Evolutionary conservation across 371 early-diverging fungal species (phyloP).

Genomic region (Mortierella sp.): DNA sequence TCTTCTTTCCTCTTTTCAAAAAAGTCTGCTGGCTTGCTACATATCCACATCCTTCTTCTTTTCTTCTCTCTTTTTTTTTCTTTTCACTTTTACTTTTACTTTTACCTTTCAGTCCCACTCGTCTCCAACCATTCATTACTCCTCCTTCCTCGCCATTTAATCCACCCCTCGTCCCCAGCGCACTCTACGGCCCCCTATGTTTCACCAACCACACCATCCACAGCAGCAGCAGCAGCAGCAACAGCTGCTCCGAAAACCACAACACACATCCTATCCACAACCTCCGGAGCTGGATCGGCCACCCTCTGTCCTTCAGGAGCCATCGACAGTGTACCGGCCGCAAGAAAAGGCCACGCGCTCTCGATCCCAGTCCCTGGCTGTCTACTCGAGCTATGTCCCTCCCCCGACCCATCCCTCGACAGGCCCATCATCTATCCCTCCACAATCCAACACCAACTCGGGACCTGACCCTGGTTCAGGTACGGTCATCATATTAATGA

Average conservation of each 20-base stretch:
- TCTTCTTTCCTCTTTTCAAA: no score
- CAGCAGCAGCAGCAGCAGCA: slow-evolving; percentile 6
- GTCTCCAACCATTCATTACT: background rate
- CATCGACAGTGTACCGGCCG: slow-evolving; percentile 13
- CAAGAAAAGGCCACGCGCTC: slow-evolving; percentile 17
- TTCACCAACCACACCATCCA: background rate
- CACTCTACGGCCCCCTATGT: background rate
- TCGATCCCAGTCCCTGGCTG: slow-evolving; percentile 41
- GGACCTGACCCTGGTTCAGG: background rate
- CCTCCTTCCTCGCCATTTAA: background rate
- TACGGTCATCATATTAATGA: background rate
- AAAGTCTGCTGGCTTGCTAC: no score
- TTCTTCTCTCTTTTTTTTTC: background rate
- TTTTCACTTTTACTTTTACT: background rate
- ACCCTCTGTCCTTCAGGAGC: slow-evolving; percentile 28
- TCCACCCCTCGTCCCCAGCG: background rate
- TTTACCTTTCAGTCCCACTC: background rate
- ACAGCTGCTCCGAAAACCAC: no score
- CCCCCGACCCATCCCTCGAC: slow-evolving; percentile 16
- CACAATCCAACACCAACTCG: background rate
- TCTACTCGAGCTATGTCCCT: slow-evolving; percentile 33
- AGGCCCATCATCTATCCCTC: background rate
- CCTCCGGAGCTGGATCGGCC: slow-evolving; percentile 22
- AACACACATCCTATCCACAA: slow-evolving; percentile 13
- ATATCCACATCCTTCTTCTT: no score